Evolutionary conservation across 73 alveolate species (phyloP).

Genomic region (Paramecium bursaria): DNA sequence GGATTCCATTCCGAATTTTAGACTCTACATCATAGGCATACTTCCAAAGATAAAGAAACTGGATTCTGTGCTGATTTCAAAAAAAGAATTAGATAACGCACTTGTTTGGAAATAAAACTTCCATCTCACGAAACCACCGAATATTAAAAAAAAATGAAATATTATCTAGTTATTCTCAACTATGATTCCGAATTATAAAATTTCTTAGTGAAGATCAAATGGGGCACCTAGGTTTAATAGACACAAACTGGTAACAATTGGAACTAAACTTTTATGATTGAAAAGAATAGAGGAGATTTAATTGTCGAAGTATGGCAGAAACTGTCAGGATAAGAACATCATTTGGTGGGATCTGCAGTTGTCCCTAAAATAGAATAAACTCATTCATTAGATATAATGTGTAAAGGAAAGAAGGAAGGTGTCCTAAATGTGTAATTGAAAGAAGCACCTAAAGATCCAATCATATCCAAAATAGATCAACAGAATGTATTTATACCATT

Average conservation of each 20-base stretch:
- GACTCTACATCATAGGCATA: conserved; percentile 61
- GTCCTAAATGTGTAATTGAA: conserved; percentile 3
- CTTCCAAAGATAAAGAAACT: conserved; percentile 67
- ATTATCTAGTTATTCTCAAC: conserved; percentile 37
- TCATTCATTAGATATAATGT: conserved; percentile 22
- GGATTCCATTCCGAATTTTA: conserved; percentile 67
- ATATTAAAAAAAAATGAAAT: conserved; percentile 51
- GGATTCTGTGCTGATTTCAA: conserved; percentile 64
- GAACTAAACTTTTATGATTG: conserved; percentile 19
- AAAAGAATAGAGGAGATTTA: not conserved
- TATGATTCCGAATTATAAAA: conserved; percentile 11
- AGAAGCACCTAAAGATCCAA: not conserved
- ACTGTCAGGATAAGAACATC: not conserved
- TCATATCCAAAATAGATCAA: not conserved
- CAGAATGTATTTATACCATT: not conserved
- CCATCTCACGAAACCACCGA: conserved; percentile 55
- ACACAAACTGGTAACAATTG: conserved; percentile 22
- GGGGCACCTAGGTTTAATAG: conserved; percentile 38
- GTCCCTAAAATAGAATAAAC: conserved; percentile 28
- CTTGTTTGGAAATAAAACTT: conserved; percentile 40
- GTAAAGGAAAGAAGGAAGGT: conserved; percentile 41
- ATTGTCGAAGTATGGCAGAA: conserved; percentile 51
- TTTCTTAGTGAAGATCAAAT: conserved; percentile 46
- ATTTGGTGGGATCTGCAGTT: conserved; percentile 32
- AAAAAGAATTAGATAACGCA: conserved; percentile 64